Conservation (phyloP, 2,329 filamentous ascomycete species). For the Neoascochyta sp. region DNA sequence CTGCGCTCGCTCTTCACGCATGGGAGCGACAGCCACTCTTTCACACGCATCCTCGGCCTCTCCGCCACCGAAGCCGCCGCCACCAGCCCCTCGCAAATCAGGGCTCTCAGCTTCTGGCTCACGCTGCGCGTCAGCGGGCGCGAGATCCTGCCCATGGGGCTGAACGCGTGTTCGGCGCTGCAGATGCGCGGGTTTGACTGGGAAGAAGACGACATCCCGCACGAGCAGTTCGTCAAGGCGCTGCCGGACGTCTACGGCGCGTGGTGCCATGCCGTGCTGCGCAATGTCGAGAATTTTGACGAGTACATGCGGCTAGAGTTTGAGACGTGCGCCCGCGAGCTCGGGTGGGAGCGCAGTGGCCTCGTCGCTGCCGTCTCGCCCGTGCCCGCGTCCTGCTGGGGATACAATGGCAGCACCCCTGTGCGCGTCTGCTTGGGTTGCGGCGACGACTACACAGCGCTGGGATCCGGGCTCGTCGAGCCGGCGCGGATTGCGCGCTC, state of each 20-base stretch:
- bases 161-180: constrained; percentile 5
- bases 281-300: constrained; percentile 3
- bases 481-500: constrained; percentile 3
- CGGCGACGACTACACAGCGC: neutral
- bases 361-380: constrained; percentile 1
- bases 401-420: too few species aligned
- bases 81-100: neutral
- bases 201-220: constrained; percentile 5
- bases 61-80: neutral
- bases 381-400: too few species aligned
- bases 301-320: constrained; percentile 1
- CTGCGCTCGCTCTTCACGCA: constrained; percentile 5
- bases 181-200: constrained; percentile 10
- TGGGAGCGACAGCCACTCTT: neutral
- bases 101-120: constrained; percentile 2
- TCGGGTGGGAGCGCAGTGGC: neutral
- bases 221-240: constrained; percentile 3
- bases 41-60: constrained; percentile 1
- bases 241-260: constrained; percentile 6
- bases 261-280: constrained; percentile 6
- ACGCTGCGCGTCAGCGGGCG: constrained; percentile 5
- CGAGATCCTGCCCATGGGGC: constrained; percentile 5
- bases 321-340: neutral
- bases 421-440: neutral
- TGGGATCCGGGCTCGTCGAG: constrained; percentile 3